Base-by-base conservation (phyloP, 257 asterid genomes). In the Capsicum rhomboideum region DNA sequence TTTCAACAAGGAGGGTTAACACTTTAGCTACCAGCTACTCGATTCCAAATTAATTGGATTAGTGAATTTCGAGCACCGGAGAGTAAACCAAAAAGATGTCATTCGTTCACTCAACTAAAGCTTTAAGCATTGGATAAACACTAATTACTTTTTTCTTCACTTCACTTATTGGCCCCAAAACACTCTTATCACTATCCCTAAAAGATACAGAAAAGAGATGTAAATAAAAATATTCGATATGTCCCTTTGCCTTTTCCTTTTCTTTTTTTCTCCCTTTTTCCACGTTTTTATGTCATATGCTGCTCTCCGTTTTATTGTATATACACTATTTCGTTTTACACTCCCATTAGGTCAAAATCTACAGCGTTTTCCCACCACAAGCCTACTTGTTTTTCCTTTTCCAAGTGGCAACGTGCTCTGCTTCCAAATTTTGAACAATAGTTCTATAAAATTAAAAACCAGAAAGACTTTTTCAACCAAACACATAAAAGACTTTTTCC, bases 181-280 rank as follows among this genome's bases (percentile, higher is more conserved):
- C 61, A 50, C 83, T 86, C 87, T 72, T 34, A 71, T 86, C 87
- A 56, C 82, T 74, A 67, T 85, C 84, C 82, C 49, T 56, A 68
- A 61, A 83, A 61, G 87, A 83, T 63, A 49, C 69, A 42, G 6
- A 71, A 71, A 40, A 42, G 55, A 42, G 46, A 77, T 50, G 82
- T 16, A 50, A 75, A 64, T 64, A 54, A 54, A 34, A 37, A 42
- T 77, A 77, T 77, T 77, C 82, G 46, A 50, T 50, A 67, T 82
- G 59, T 67, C 81, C 40, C 78, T 42, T 42, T 26, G 17, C 67
- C 52, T 82, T 86, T 75, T 2, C 58, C 21, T 46, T 74, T 55
- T 64, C 10, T 3, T 52, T 2, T 20, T 17, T 7, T 14, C 52
- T 21, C 40, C 21, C 28, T 50, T 31, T 64, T 59, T 52, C 29